Evolutionary conservation across 129 eudicot genomes (phyloP), one percentile per base, ranked within the genome.

Genomic region (Helichrysum umbraculigerum): DNA sequence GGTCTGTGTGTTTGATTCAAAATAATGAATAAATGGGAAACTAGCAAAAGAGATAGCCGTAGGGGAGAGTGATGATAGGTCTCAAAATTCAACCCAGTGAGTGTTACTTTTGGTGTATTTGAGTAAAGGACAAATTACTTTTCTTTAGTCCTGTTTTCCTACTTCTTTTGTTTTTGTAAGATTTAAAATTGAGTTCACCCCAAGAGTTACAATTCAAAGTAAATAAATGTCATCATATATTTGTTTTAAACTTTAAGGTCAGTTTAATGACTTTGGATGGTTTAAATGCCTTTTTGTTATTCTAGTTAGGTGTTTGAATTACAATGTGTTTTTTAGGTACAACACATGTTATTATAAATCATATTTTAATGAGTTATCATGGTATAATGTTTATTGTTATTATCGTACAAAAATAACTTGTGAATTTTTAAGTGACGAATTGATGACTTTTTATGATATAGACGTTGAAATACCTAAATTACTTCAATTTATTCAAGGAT

Each of bases 31-130:
- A 25, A 56, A 57, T 19, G 71, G 30, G 60, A 82, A 64, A 81
- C 70, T 80, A 58, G 71, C 32, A 76, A 76, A 71, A 58, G 68
- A 22, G 68, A 21, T 81, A 82, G 88, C 86, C 85, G 86, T 81
- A 84, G 77, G 77, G 78, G 42, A 60, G 78, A 73, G 83, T 78
- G 73, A 76, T 22, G 34, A 35, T 25, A 25, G 76, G 86, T 84
- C 37, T 59, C 63, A 20, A 71, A 69, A 64, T 68, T 73, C 78
- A 66, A 52, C 65, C 4, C 34, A 25, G 39, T 54, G 72, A 77
- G 79, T 71, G 41, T 67, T 76, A 76, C 71, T 56, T 37, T 73
- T 82, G 33, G n/a, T 76, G 41, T 17, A 60, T 63, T 30, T 41
- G 34, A 77, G 58, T 73, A 77, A 66, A 66, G 35, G 82, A 73